These are phyloP conservation scores for Starmera caribaea DNA, from an alignment of 805 yeast species.

Conservation along the genomic window DNA sequence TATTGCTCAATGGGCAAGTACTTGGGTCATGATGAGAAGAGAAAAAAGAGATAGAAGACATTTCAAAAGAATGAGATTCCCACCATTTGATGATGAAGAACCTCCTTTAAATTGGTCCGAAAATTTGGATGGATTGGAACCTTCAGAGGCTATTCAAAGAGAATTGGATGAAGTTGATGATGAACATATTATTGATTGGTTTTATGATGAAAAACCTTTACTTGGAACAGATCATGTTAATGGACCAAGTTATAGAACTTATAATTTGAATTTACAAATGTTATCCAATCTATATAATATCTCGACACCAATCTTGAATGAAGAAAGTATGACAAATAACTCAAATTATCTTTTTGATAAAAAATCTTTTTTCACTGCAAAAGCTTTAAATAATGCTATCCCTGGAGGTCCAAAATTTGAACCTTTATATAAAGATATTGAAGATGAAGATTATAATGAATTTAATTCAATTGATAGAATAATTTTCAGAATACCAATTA, in stretches of 20 bases:
- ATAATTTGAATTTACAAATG: constrained; percentile 54
- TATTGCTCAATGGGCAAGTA: constrained; percentile 90
- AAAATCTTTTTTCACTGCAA: constrained; percentile 79
- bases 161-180: constrained; percentile 61
- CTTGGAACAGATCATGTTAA: constrained; percentile 51
- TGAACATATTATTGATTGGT: constrained; percentile 57
- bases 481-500: constrained; percentile 65
- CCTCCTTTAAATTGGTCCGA: constrained; percentile 84
- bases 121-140: constrained; percentile 62
- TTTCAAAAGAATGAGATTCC: constrained; percentile 87
- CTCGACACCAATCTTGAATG: constrained; percentile 62
- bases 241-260: constrained; percentile 68
- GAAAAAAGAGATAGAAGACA: constrained; percentile 87
- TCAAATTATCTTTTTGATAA: constrained; percentile 66
- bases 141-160: constrained; percentile 59
- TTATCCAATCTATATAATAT: constrained; percentile 60
- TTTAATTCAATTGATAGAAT: constrained; percentile 84
- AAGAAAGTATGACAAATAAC: constrained; percentile 30
- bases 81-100: constrained; percentile 96
- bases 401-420: constrained; percentile 98
- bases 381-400: constrained; percentile 74
- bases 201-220: constrained; percentile 71
- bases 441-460: constrained; percentile 74
- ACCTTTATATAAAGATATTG: constrained; percentile 61
- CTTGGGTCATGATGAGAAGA: constrained; percentile 88